Percentiles rank a stretch among this genome's conserved stretches.
Conservation (phyloP, 2,329 filamentous ascomycete species). For the Aspergillus cejpii region DNA sequence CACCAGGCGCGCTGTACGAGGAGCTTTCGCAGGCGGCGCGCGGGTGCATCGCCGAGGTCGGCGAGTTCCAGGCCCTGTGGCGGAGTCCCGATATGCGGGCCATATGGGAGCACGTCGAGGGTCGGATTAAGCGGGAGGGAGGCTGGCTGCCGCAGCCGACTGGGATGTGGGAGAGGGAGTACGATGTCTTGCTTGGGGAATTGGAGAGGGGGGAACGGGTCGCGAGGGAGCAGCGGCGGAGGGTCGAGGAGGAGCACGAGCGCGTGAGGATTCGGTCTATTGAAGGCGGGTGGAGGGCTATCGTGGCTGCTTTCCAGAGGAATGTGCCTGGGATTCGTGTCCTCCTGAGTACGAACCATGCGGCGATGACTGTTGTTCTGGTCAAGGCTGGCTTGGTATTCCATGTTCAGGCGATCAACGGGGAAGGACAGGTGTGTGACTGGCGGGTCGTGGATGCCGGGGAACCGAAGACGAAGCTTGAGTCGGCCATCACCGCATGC, state of each 20-base stretch:
- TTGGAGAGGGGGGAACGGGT: slow-evolving; percentile 25
- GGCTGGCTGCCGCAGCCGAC: slow-evolving; percentile 34
- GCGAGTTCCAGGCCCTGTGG: slow-evolving; percentile 38
- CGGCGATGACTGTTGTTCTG: slow-evolving; percentile 26
- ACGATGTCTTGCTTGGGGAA: slow-evolving; percentile 30
- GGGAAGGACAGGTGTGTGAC: slow-evolving; percentile 18
- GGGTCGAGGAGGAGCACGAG: slow-evolving; percentile 27
- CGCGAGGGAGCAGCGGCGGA: slow-evolving; percentile 22
- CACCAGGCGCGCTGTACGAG: slow-evolving; percentile 32
- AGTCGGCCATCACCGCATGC: slow-evolving; percentile 30
- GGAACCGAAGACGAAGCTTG: slow-evolving; percentile 28
- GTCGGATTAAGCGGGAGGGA: slow-evolving; percentile 32
- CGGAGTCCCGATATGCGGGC: slow-evolving; percentile 35
- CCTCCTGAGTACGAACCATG: slow-evolving; percentile 18
- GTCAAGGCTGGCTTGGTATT: slow-evolving; percentile 32
- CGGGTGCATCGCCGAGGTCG: slow-evolving; percentile 33
- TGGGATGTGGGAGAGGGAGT: slow-evolving; percentile 39
- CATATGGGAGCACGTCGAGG: slow-evolving; percentile 35
- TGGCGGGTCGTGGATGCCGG: slow-evolving; percentile 32
- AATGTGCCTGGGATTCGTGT: slow-evolving; percentile 28
- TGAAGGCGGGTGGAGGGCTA: slow-evolving; percentile 29
- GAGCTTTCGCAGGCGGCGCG: slow-evolving; percentile 33
- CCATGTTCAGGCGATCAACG: slow-evolving; percentile 23
- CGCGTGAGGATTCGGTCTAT: slow-evolving; percentile 22
- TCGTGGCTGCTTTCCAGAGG: slow-evolving; percentile 30